These are phyloP conservation scores for Lavandula angustifolia DNA, from an alignment of 257 asterid genomes.

Conservation along the genomic window DNA sequence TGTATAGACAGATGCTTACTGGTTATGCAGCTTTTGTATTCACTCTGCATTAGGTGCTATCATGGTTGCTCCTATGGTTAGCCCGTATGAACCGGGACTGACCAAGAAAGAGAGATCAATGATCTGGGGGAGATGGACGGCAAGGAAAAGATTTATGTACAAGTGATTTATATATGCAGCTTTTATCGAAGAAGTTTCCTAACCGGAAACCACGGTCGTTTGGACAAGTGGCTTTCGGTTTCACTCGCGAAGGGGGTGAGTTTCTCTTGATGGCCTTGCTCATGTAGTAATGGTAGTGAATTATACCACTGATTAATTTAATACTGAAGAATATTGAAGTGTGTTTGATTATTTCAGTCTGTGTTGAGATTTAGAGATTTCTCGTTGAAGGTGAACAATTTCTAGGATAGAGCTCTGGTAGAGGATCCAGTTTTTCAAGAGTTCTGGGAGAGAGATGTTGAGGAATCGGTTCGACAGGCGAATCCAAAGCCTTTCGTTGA, in stretches of 20 bases:
- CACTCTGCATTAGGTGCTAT: slow-evolving; percentile 58
- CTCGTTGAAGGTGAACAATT: slow-evolving; percentile 27
- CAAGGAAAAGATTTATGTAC: slow-evolving; percentile 62
- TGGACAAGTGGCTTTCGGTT: slow-evolving; percentile 64
- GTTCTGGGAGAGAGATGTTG: slow-evolving; percentile 83
- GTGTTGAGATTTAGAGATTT: not conserved
- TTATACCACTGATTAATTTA: too few relatives aligned
- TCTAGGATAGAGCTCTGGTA: slow-evolving; percentile 69
- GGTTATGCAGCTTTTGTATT: too few relatives aligned
- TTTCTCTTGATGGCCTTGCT: not conserved
- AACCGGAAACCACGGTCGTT: slow-evolving; percentile 67
- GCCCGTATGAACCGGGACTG: slow-evolving; percentile 82
- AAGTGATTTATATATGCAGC: too few relatives aligned
- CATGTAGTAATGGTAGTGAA: too few relatives aligned
- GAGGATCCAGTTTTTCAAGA: slow-evolving; percentile 57
- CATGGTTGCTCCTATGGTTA: slow-evolving; percentile 88
- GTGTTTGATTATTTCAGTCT: too few relatives aligned
- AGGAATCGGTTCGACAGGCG: slow-evolving; percentile 84
- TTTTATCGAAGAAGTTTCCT: slow-evolving; percentile 75
- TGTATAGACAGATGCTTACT: slow-evolving; percentile 16
- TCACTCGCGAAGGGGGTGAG: slow-evolving; percentile 72
- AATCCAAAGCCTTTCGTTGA: slow-evolving; percentile 73
- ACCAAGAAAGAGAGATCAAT: slow-evolving; percentile 65
- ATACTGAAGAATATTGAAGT: too few relatives aligned
- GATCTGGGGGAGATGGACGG: slow-evolving; percentile 78